A percentile compares a stretch with the other conserved stretches of the same genome.
Evolutionary conservation across 345 rosid species (phyloP).

Genomic region (Aquilaria yunnanensis): DNA sequence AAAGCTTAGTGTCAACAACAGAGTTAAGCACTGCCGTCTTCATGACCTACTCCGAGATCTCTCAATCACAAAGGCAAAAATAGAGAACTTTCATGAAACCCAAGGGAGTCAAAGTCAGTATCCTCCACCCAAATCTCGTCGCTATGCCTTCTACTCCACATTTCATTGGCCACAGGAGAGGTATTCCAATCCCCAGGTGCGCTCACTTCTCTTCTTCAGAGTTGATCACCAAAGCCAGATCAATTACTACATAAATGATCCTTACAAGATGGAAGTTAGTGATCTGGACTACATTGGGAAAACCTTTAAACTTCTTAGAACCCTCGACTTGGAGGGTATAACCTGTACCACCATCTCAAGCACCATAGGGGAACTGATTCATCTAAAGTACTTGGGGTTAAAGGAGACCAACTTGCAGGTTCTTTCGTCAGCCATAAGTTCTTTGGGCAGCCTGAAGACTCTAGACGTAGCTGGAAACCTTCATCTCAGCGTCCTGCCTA

Average conservation of each 20-base stretch:
- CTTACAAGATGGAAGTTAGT: constrained; percentile 9
- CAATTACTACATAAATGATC: constrained; percentile 5
- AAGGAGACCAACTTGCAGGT: constrained; percentile 13
- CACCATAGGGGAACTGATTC: constrained; percentile 16
- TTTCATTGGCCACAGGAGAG: constrained; percentile 1
- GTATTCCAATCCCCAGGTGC: neutral
- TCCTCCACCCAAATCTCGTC: constrained; percentile 8
- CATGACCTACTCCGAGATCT: constrained; percentile 21
- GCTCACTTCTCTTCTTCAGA: constrained; percentile 16
- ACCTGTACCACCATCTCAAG: constrained; percentile 12
- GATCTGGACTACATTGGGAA: constrained; percentile 10
- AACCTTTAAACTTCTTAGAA: constrained; percentile 10
- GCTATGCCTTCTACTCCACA: constrained; percentile 3
- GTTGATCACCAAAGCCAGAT: constrained; percentile 5
- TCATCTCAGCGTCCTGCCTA: constrained; percentile 11
- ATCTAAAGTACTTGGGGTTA: constrained; percentile 18
- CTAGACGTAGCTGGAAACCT: constrained; percentile 18
- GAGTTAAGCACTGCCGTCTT: constrained; percentile 17
- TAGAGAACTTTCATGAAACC: constrained; percentile 15
- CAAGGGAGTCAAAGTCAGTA: neutral
- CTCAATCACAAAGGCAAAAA: constrained; percentile 19
- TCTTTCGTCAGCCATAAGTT: constrained; percentile 13
- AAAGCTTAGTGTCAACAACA: constrained; percentile 7
- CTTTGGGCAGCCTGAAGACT: constrained; percentile 15
- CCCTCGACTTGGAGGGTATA: constrained; percentile 22